Evolutionary conservation across 768 basidiomycete species (phyloP), one percentile per base, ranked within the genome.

Genomic region (Polyporus arcularius): DNA sequence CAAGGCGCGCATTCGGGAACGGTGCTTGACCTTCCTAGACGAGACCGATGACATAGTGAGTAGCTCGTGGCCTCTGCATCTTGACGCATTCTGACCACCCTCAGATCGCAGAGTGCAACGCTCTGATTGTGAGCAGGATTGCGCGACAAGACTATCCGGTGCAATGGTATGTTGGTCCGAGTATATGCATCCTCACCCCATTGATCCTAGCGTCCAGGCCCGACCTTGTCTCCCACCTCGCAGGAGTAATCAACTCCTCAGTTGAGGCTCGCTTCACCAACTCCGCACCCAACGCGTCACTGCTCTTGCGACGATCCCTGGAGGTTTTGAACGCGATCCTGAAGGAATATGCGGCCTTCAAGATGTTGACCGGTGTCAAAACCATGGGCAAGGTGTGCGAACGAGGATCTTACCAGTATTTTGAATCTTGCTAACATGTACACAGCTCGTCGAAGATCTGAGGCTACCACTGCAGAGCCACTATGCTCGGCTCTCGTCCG

Each of bases 81-180:
- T 43, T 46, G 57, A 26, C 35, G 53, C 28, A 15, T 12, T 59
- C 39, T 68, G 51, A 54, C 48, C n/a, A 57, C 42, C 47, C 3
- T 57, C 70, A 94, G 94, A 88, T 96, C 60, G 85, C 90, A 16
- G 81, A 88, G 57, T 91, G 85, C 68, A 92, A 94, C 62, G 82
- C 90, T 62, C 68, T 89, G 32, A 86, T 90, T 30, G 79, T 92
- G 8, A 79, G 85, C 12, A 94, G 87, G 70, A 83, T 95, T 54
- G 88, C 91, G 11, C 31, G 94, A 35, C 71, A 81, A 21, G 94
- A 96, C 67, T 94, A 84, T 71, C 90, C 92, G 9, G 73, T 68
- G 35, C 79, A 79, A 41, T 96, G 94, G 94, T 89, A 70, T 60
- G 78, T 53, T 21, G 39, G 43, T 11, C 15, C 2, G 4, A 12